These are phyloP conservation scores for Rhytidhysteron rufulum DNA, from an alignment of 2,329 filamentous ascomycete species.

Conservation along the genomic window DNA sequence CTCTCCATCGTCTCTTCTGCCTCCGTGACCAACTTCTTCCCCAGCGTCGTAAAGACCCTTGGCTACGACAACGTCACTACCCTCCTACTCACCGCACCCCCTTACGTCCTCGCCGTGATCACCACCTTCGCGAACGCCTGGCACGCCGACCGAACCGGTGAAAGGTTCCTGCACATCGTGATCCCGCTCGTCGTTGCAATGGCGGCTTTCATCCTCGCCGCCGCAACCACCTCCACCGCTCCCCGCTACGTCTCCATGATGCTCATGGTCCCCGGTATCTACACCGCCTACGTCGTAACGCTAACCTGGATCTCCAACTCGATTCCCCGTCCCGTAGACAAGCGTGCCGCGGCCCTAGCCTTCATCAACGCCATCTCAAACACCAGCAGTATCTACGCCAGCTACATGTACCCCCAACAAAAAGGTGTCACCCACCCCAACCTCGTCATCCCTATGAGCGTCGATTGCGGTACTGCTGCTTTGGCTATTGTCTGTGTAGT, in stretches of 20 bases:
- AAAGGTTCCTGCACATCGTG: conserved; percentile 66
- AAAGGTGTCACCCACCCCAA: conserved; percentile 26
- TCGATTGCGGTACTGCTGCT: conserved; percentile 63
- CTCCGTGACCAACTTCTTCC: conserved; percentile 44
- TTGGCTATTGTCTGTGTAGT: conserved; percentile 63
- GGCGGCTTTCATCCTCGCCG: conserved; percentile 64
- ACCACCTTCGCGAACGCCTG: conserved; percentile 63
- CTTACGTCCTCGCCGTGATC: conserved; percentile 55
- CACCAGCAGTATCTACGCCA: conserved; percentile 64
- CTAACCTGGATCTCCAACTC: conserved; percentile 74
- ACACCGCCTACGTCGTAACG: conserved; percentile 58
- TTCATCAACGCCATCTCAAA: conserved; percentile 74
- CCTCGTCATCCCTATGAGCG: conserved; percentile 58
- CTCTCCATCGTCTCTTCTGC: conserved; percentile 39
- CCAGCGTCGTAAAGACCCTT: conserved; percentile 43
- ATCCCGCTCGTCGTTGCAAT: conserved; percentile 61
- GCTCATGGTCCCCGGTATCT: conserved; percentile 63
- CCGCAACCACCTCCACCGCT: conserved; percentile 56
- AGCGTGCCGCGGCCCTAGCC: conserved; percentile 68
- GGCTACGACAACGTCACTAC: conserved; percentile 45
- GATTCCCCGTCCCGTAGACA: conserved; percentile 70
- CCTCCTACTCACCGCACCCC: conserved; percentile 50
- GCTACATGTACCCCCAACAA: conserved; percentile 61
- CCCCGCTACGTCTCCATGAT: conserved; percentile 69
- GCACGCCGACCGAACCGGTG: conserved; percentile 68